Evolutionary conservation across 768 basidiomycete genomes (phyloP).

Genomic region (Multifurca ochricompacta): DNA sequence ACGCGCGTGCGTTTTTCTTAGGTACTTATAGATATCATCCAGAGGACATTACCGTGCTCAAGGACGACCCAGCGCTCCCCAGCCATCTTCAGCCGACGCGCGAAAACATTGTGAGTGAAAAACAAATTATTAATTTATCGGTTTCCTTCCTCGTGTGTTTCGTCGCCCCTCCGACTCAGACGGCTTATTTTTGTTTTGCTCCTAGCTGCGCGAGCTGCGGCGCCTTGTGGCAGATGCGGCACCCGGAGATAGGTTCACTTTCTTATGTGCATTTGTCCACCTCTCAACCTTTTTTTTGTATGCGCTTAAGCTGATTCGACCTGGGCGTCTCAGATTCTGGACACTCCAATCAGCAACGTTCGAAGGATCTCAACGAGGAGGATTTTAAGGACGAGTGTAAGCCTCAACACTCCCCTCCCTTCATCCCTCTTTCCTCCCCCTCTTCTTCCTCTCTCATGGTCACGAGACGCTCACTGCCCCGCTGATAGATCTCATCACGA

Average conservation of each 20-base stretch:
- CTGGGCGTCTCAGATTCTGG: not conserved
- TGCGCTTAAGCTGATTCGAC: not conserved
- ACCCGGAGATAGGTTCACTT: constrained; percentile 23
- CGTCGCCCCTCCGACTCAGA: not conserved
- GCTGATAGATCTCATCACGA: constrained; percentile 13
- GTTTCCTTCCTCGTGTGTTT: not conserved
- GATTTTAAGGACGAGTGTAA: constrained; percentile 15
- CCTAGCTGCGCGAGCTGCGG: constrained; percentile 16
- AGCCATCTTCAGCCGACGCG: constrained; percentile 14
- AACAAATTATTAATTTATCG: no score
- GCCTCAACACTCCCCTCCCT: not conserved
- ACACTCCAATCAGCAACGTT: constrained; percentile 14
- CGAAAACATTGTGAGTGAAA: constrained; percentile 17
- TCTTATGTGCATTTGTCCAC: constrained; percentile 22
- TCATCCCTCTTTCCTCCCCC: not conserved
- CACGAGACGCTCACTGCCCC: not conserved
- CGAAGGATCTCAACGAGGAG: constrained; percentile 13
- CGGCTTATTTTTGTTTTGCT: not conserved
- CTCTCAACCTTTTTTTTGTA: not conserved
- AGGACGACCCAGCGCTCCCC: constrained; percentile 4
- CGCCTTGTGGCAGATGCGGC: constrained; percentile 19
- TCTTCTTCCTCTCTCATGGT: not conserved
- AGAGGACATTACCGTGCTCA: constrained; percentile 16
- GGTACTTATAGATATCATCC: constrained; percentile 8
- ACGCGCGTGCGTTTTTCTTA: not conserved